Evolutionary conservation across 352 stramenopile genomes (phyloP), one percentile per base, ranked within the genome.

Genomic region (Elongisporangium anandrum): DNA sequence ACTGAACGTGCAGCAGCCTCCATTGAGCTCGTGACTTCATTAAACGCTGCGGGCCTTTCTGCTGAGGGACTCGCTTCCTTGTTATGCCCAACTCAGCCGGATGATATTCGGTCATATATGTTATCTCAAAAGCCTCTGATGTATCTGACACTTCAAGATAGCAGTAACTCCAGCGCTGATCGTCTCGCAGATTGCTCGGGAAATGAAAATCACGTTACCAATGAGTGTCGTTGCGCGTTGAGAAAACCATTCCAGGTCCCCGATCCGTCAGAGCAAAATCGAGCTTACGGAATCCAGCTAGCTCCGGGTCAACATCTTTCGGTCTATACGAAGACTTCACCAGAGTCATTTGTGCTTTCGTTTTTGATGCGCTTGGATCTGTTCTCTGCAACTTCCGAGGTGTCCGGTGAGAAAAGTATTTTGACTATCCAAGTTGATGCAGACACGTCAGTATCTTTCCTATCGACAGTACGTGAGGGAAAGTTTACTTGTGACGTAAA

Each of bases 141-240:
- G 26, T 92, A 90, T 29, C 71, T 90, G 13, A 73, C 74, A 16
- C 62, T 91, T 10, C 83, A 91, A 69, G 83, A 92, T 55, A 0
- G 60, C 64, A 53, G 53, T 59, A 8, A 15, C 50, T n/a, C 41
- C 20, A 16, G 23, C 20, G 13, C 60, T 6, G 57, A 52, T 29
- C 56, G 59, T 53, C 59, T 90, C 0, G 63, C 85, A 7, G 83
- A 92, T 26, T 63, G 78, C 22, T 92, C 83, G 21, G 75, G 83
- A 8, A 51, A 81, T 51, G 59, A 61, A 3, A 64, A 75, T 45
- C 80, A 90, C 54, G 54, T 56, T 12, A n/a, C 65, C 0, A 80
- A 76, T 48, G 52, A 24, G 3, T 22, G 60, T 6, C 9, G 52
- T 20, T 77, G 68, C 34, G 65, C 77, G 7, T 56, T 88, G 45